These are phyloP conservation scores for Xylariaceae sp. DNA, from an alignment of 2,329 filamentous ascomycete genomes.

Conservation along the genomic window DNA sequence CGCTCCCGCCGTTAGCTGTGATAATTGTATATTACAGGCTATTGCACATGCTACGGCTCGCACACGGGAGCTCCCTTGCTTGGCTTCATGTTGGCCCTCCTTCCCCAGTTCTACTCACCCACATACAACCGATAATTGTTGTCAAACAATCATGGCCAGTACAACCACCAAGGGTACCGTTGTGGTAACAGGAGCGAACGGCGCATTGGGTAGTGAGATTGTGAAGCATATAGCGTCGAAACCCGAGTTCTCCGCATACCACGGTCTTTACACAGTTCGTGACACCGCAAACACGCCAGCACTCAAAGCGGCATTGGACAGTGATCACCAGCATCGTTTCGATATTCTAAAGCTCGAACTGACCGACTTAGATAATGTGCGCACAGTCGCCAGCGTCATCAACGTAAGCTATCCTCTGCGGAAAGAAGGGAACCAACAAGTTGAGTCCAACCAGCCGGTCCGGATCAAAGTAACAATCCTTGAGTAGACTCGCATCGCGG, in stretches of 20 bases:
- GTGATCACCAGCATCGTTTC: slow-evolving; percentile 4
- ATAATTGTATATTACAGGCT: no score
- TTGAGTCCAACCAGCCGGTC: no score
- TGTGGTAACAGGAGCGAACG: slow-evolving; percentile 19
- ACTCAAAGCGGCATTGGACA: not conserved
- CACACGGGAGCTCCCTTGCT: no score
- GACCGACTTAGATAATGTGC: slow-evolving; percentile 11
- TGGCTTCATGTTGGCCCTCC: no score
- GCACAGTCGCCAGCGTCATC: slow-evolving; percentile 6
- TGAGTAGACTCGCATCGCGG: slow-evolving; percentile 13
- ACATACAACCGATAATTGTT: no score
- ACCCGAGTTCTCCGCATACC: slow-evolving; percentile 5
- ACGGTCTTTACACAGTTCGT: slow-evolving; percentile 16
- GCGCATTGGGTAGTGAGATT: slow-evolving; percentile 13
- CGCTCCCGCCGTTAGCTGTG: no score
- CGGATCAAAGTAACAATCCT: no score
- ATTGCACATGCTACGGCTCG: no score
- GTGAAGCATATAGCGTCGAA: slow-evolving; percentile 1
- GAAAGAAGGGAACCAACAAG: no score
- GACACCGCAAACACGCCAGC: not conserved
- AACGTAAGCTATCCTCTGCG: no score
- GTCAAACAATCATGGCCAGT: no score
- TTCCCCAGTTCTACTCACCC: no score
- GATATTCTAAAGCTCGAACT: slow-evolving; percentile 14
- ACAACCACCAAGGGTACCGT: slow-evolving; percentile 10